Conservation (phyloP, 805 yeast species). For the Cyberlindnera amylophila region DNA sequence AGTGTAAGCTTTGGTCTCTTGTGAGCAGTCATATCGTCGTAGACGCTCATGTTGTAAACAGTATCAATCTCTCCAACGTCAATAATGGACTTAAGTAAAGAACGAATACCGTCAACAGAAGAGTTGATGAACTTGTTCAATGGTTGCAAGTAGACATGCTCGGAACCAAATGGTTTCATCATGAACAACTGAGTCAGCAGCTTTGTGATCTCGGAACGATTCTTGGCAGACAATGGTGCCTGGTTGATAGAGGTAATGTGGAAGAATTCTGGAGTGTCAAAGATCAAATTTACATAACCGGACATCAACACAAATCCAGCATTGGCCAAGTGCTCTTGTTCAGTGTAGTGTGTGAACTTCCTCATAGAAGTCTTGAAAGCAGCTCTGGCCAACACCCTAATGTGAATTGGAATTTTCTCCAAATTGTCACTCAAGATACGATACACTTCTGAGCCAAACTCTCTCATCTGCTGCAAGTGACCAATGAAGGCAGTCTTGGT, state of each 20-base stretch:
- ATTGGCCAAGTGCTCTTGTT: constrained; percentile 56
- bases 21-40: constrained; percentile 63
- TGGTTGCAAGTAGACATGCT: constrained; percentile 71
- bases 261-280: constrained; percentile 52
- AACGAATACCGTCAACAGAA: constrained; percentile 43
- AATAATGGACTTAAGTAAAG: constrained; percentile 44
- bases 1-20: constrained; percentile 45
- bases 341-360: constrained; percentile 55
- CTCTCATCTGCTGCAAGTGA: constrained; percentile 74
- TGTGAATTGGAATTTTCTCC: constrained; percentile 48
- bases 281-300: constrained; percentile 45
- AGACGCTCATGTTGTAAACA: constrained; percentile 56
- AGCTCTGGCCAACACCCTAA: constrained; percentile 51
- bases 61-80: constrained; percentile 53
- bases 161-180: constrained; percentile 60
- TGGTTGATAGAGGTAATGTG: constrained; percentile 39
- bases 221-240: constrained; percentile 32
- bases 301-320: constrained; percentile 64
- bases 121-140: constrained; percentile 66
- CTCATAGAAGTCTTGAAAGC: constrained; percentile 37
- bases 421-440: constrained; percentile 44
- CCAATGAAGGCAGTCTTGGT: constrained; percentile 66
- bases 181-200: constrained; percentile 62
- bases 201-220: constrained; percentile 53
- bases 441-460: constrained; percentile 58